Percentiles rank a stretch among this genome's conserved stretches.
Conservation (phyloP, 257 asterid genomes). For the Jacaranda mimosifolia region DNA sequence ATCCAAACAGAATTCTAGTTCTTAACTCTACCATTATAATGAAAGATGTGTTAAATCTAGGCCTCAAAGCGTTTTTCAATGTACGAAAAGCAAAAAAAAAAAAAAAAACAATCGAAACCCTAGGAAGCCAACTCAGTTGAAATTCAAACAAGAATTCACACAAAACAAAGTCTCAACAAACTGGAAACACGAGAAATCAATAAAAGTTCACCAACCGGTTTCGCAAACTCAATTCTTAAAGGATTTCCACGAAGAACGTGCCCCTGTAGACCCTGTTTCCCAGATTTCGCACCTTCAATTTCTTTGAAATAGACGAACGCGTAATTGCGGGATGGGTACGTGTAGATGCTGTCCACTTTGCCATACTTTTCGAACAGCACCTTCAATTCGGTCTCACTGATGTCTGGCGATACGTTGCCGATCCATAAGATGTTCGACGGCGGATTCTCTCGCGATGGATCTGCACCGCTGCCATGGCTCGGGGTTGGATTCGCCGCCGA, state of each 20-base stretch:
- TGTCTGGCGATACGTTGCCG: slow-evolving; percentile 76
- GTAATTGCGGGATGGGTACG: slow-evolving; percentile 77
- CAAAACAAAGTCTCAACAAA: slow-evolving; percentile 26
- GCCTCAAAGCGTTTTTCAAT: background rate
- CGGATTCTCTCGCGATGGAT: slow-evolving; percentile 53
- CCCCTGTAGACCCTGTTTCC: slow-evolving; percentile 80
- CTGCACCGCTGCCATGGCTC: slow-evolving; percentile 42
- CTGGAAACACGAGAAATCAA: slow-evolving; percentile 34
- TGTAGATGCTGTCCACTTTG: slow-evolving; percentile 68
- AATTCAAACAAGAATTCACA: slow-evolving; percentile 26
- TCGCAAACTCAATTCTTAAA: slow-evolving; percentile 85
- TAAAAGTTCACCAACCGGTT: slow-evolving; percentile 80
- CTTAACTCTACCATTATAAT: background rate
- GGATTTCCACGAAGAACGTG: slow-evolving; percentile 64
- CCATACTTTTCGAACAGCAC: slow-evolving; percentile 71
- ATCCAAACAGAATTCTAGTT: background rate
- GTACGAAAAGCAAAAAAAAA: background rate
- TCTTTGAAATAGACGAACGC: slow-evolving; percentile 77
- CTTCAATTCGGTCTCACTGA: slow-evolving; percentile 69
- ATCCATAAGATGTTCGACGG: slow-evolving; percentile 90
- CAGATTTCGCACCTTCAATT: slow-evolving; percentile 73
- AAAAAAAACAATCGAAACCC: slow-evolving; percentile 39
- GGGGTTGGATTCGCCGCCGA: slow-evolving; percentile 31
- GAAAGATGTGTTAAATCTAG: background rate
- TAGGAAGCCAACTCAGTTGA: slow-evolving; percentile 18